Percentiles rank a stretch among this genome's conserved stretches.
These are phyloP conservation scores for Phoma sp. DNA, from an alignment of 2,329 filamentous ascomycete species.

Conservation along the genomic window DNA sequence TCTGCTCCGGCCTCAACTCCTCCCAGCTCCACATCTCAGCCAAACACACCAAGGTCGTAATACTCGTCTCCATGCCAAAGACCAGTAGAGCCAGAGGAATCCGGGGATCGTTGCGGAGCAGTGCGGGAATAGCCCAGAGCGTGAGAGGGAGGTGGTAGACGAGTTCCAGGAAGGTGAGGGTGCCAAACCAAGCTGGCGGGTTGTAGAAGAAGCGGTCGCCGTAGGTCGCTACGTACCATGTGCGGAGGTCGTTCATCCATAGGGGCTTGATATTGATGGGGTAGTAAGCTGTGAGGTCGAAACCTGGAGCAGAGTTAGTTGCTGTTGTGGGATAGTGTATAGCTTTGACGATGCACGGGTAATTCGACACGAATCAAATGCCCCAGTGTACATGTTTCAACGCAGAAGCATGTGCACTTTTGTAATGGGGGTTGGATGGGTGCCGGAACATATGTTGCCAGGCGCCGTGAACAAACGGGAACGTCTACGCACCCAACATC, in stretches of 20 bases:
- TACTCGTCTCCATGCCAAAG: constrained; percentile 63
- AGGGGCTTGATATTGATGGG: constrained; percentile 57
- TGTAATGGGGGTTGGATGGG: too few species aligned
- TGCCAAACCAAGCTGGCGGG: constrained; percentile 65
- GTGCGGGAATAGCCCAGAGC: constrained; percentile 63
- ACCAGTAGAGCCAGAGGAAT: constrained; percentile 65
- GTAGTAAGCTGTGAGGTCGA: constrained; percentile 67
- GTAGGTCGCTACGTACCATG: constrained; percentile 66
- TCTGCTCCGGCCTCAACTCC: constrained; percentile 37
- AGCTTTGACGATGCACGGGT: too few species aligned
- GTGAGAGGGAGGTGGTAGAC: constrained; percentile 67
- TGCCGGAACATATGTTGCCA: too few species aligned
- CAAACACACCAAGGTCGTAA: constrained; percentile 69
- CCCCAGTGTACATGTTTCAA: neutral
- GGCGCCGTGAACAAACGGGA: neutral
- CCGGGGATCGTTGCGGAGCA: constrained; percentile 62
- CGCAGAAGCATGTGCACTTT: too few species aligned
- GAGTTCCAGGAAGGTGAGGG: constrained; percentile 64
- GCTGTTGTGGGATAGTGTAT: neutral
- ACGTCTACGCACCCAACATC: constrained; percentile 59
- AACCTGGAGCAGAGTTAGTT: constrained; percentile 50
- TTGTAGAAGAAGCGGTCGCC: constrained; percentile 67
- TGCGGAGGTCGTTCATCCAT: constrained; percentile 58
- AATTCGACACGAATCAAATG: neutral
- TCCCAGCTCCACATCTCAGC: constrained; percentile 64